Evolutionary conservation across 1,284 basidiomycete species (phyloP).

Genomic region (Malassezia arunalokei): DNA sequence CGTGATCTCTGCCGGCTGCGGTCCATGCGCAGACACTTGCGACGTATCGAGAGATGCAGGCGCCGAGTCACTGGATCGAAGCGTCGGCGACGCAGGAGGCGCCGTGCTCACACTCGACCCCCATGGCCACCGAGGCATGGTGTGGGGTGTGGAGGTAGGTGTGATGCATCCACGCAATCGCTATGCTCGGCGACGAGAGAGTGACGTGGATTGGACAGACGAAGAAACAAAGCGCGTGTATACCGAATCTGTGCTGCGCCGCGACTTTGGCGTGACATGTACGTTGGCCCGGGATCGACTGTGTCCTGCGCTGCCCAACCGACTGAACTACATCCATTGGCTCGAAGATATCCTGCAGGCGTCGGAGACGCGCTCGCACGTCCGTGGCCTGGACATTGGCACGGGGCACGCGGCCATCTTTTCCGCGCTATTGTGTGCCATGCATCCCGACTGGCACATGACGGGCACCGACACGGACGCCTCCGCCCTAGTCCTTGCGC

Average conservation of each 20-base stretch:
- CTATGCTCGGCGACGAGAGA: not conserved
- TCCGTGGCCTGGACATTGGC: slow-evolving; percentile 53
- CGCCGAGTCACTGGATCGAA: not conserved
- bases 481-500: slow-evolving; percentile 1
- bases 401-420: slow-evolving; percentile 84
- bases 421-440: slow-evolving; percentile 56
- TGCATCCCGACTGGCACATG: slow-evolving; percentile 7
- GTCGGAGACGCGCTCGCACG: not conserved
- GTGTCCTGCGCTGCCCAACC: slow-evolving; percentile 20
- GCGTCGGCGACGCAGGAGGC: not conserved
- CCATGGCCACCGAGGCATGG: no score
- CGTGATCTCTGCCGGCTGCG: not conserved
- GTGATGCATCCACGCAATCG: not conserved
- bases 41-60: not conserved
- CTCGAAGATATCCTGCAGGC: slow-evolving; percentile 13
- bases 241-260: not conserved
- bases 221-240: not conserved
- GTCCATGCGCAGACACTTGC: not conserved
- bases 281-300: slow-evolving; percentile 12
- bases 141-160: no score
- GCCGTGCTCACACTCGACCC: no score
- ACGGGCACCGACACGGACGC: slow-evolving; percentile 11
- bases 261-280: slow-evolving; percentile 19
- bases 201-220: not conserved
- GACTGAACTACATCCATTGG: slow-evolving; percentile 19